Evolutionary conservation across 371 early-diverging fungal genomes (phyloP).

Genomic region (Lichtheimia ornata): DNA sequence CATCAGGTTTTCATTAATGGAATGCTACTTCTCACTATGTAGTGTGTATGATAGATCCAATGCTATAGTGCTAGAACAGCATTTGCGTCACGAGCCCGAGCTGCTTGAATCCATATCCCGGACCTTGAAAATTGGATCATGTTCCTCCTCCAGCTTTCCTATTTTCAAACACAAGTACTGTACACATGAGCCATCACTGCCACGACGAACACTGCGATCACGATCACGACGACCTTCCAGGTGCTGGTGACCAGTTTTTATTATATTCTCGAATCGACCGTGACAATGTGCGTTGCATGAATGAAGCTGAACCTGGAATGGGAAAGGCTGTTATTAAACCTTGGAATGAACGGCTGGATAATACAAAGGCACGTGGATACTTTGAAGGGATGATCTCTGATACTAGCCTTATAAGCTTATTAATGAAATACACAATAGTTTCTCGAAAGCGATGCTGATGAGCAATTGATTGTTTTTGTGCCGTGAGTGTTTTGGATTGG

Average conservation of each 20-base stretch:
- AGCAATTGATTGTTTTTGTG: conserved; percentile 84
- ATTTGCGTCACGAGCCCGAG: too few species aligned
- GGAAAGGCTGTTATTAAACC: conserved; percentile 83
- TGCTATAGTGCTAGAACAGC: too few species aligned
- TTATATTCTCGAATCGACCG: conserved; percentile 82
- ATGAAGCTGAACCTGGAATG: conserved; percentile 72
- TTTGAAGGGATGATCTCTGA: not conserved
- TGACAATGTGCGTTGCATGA: conserved; percentile 80
- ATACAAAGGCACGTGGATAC: conserved; percentile 49
- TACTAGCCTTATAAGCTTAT: not conserved
- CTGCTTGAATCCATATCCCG: too few species aligned
- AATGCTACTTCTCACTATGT: too few species aligned
- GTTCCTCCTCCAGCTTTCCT: too few species aligned
- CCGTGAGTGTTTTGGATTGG: conserved; percentile 62
- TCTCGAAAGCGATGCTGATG: conserved; percentile 88
- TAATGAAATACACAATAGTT: conserved; percentile 36
- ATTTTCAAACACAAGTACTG: too few species aligned
- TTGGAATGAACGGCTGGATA: conserved; percentile 80
- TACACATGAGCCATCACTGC: conserved; percentile 34
- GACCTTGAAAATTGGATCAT: too few species aligned
- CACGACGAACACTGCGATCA: conserved; percentile 74
- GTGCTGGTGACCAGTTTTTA: conserved; percentile 72
- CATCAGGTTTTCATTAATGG: too few species aligned
- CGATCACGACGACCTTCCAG: conserved; percentile 71
- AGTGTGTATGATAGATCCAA: too few species aligned